These are phyloP conservation scores for Paecilomyces dactylethromorphus DNA, from an alignment of 2,329 filamentous ascomycete genomes.

Conservation along the genomic window DNA sequence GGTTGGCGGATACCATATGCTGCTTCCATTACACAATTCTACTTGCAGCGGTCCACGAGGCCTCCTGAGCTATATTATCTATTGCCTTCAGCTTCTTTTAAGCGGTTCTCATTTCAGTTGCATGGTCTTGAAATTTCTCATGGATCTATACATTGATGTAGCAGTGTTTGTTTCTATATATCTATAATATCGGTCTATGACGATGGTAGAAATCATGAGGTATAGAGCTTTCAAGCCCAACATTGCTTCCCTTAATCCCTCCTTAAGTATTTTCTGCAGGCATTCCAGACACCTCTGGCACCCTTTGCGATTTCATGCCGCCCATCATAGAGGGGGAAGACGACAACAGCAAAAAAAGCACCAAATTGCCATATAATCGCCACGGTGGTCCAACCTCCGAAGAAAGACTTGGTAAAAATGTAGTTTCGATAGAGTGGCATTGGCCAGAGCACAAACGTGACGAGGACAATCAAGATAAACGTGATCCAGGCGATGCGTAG, in stretches of 20 bases:
- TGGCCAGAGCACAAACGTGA: constrained; percentile 45
- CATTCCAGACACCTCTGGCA: background rate
- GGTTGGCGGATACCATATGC: too few species aligned
- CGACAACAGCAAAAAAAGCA: constrained; percentile 40
- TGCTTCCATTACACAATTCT: too few species aligned
- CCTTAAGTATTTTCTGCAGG: background rate
- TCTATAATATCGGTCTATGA: too few species aligned
- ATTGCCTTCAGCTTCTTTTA: too few species aligned
- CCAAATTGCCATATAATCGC: constrained; percentile 45
- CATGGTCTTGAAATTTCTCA: too few species aligned
- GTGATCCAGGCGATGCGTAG: constrained; percentile 34
- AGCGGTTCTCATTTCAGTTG: too few species aligned
- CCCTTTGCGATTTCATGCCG: constrained; percentile 30
- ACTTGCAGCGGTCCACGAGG: too few species aligned
- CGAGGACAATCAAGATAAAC: constrained; percentile 36
- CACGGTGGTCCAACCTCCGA: constrained; percentile 39
- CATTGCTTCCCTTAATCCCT: background rate
- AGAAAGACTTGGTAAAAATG: constrained; percentile 43
- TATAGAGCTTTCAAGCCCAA: background rate
- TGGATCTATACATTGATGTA: too few species aligned
- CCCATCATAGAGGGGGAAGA: constrained; percentile 46
- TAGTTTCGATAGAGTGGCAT: constrained; percentile 45
- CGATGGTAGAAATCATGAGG: background rate
- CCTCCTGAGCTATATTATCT: too few species aligned
- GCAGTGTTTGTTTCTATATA: too few species aligned